Evolutionary conservation across 2,329 filamentous ascomycete genomes (phyloP).

Genomic region (Plectosphaerella cucumerina): DNA sequence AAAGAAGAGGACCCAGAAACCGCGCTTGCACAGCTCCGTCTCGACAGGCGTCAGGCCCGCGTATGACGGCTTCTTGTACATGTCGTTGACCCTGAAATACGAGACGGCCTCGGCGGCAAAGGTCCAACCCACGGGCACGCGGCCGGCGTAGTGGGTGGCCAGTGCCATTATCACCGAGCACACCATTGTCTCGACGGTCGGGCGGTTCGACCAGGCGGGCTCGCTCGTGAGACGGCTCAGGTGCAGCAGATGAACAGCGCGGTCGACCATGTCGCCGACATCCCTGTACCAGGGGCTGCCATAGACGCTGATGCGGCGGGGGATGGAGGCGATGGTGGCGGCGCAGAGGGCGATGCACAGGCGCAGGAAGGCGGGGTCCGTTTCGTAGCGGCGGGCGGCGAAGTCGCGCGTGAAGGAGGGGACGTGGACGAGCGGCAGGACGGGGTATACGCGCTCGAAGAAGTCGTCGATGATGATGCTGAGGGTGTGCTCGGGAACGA

Average conservation of each 20-base stretch:
- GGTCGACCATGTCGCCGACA: constrained; percentile 1
- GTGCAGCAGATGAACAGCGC: background rate
- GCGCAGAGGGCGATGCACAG: constrained; percentile 17
- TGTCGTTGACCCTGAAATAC: background rate
- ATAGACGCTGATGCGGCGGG: constrained; percentile 12
- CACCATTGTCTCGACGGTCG: background rate
- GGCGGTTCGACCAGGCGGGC: background rate
- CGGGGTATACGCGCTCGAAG: constrained; percentile 14
- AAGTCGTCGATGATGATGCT: constrained; percentile 15
- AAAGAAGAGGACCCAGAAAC: constrained; percentile 19
- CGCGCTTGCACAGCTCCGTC: constrained; percentile 16
- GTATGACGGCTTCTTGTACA: background rate
- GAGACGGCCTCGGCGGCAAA: background rate
- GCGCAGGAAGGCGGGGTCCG: constrained; percentile 14
- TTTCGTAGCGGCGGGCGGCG: constrained; percentile 8
- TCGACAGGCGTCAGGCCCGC: constrained; percentile 1
- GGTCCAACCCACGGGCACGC: background rate
- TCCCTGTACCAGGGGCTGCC: background rate
- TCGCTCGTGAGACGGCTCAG: background rate
- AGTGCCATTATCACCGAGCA: background rate
- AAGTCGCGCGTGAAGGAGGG: constrained; percentile 10
- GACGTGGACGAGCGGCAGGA: constrained; percentile 15
- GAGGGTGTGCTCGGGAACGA: constrained; percentile 13
- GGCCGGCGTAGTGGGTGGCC: background rate
- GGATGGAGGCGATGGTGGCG: constrained; percentile 16